Evolutionary conservation across 2,329 filamentous ascomycete species (phyloP), one percentile per base, ranked within the genome.

Genomic region (Epicoccum nigrum): DNA sequence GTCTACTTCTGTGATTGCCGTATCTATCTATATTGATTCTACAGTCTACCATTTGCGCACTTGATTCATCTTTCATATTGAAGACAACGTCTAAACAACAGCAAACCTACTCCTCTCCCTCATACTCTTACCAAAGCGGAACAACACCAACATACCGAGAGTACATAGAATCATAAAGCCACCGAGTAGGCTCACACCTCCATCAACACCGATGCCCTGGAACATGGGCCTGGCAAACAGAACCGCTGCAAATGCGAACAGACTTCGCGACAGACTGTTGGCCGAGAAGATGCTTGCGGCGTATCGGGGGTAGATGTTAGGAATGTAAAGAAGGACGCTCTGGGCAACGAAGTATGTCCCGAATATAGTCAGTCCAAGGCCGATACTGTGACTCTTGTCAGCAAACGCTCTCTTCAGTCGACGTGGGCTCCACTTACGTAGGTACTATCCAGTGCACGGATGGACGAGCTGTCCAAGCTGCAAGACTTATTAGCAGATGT

Each of bases 391-490:
- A n/a, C 6, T 8, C 1, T 17, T 5, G 15, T 33, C n/a, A 33
- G 31, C 11, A 9, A 16, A 4, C 28, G 12, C 15, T 17, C 16
- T 16, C 15, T 7, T 17, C n/a, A 16, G 16, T 33, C 6, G 7
- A 17, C 7, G 6, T 6, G 51, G 7, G 2, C 7, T 12, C 6
- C 1, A 44, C 41, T 35, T 35, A 41, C 17, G 81, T 76, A 1
- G 82, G 80, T 1, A 76, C 79, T 7, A 85, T 79, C 81, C 81
- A 86, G 45, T 83, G 81, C 1, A 81, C 74, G 4, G 74, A 60
- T 5, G 81, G 68, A 70, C 88, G 90, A 0, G 87, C 88, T 0
- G 83, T 82, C 84, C 84, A 87, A 4, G 65, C 68, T 47, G 51
- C 28, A 17, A 7, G 7, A 13, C 1, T 11, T 25, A 38, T 55